Evolutionary conservation across 768 basidiomycete genomes (phyloP).

Genomic region (Amylocystis lapponica): DNA sequence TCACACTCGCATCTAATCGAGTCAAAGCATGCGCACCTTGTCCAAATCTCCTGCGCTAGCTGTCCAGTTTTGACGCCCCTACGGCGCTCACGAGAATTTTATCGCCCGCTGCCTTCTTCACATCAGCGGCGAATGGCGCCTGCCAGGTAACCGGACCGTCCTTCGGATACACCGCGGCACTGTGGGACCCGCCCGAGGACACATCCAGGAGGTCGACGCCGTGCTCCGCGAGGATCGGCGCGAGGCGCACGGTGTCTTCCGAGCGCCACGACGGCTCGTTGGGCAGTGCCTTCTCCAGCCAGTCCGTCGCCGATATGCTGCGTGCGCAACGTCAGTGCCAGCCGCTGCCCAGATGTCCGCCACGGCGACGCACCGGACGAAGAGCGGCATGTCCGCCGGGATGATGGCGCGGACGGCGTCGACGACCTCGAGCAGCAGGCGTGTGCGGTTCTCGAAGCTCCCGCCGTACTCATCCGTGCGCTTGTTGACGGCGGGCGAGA

Average conservation of each 20-base stretch:
- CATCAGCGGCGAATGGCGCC: slow-evolving; percentile 16
- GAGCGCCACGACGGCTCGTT: slow-evolving; percentile 63
- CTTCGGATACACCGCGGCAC: slow-evolving; percentile 47
- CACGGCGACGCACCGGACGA: slow-evolving; percentile 58
- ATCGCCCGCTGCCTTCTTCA: slow-evolving; percentile 39
- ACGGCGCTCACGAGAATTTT: slow-evolving; percentile 42
- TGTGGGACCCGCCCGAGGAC: slow-evolving; percentile 57
- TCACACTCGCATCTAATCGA: background rate
- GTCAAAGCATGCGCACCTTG: slow-evolving; percentile 12
- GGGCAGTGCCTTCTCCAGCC: slow-evolving; percentile 54
- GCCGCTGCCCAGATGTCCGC: background rate
- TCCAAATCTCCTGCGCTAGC: slow-evolving; percentile 56
- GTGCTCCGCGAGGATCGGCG: slow-evolving; percentile 49
- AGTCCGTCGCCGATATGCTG: slow-evolving; percentile 68
- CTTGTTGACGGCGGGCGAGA: slow-evolving; percentile 35
- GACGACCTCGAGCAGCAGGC: slow-evolving; percentile 25
- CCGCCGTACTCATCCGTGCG: slow-evolving; percentile 47
- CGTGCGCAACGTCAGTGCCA: too few species aligned
- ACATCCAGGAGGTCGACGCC: slow-evolving; percentile 77
- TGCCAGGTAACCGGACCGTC: slow-evolving; percentile 18
- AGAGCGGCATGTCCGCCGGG: slow-evolving; percentile 58
- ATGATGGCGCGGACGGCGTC: slow-evolving; percentile 46
- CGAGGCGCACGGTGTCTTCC: slow-evolving; percentile 61
- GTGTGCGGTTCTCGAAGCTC: slow-evolving; percentile 43
- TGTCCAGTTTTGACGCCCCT: slow-evolving; percentile 51